These are phyloP conservation scores for Ascosphaera pollenicola DNA, from an alignment of 2,329 filamentous ascomycete genomes.

Conservation along the genomic window DNA sequence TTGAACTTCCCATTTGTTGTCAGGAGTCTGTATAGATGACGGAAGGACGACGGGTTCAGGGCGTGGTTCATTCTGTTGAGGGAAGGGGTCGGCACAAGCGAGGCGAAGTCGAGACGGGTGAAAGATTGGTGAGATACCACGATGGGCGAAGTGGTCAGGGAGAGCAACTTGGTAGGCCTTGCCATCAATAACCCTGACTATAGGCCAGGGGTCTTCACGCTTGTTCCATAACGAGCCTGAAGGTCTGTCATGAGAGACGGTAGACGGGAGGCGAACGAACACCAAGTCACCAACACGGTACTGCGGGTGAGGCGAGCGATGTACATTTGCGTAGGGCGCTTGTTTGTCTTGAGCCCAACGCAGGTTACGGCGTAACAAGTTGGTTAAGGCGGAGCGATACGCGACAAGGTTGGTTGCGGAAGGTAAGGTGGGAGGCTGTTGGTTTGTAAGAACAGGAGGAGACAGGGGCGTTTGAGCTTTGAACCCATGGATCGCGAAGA, in stretches of 20 bases:
- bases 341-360: neutral
- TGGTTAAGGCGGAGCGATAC: neutral
- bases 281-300: constrained; percentile 1
- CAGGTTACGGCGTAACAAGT: neutral
- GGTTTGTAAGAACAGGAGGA: neutral
- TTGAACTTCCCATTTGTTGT: neutral
- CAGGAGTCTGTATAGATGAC: neutral
- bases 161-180: constrained; percentile 1
- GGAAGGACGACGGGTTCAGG: too few relatives aligned
- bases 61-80: neutral
- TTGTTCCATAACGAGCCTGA: too few relatives aligned
- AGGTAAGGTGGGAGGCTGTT: too few relatives aligned
- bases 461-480: neutral
- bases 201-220: too few relatives aligned
- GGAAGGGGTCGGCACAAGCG: neutral
- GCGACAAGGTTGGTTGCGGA: too few relatives aligned
- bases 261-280: too few relatives aligned
- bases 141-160: constrained; percentile 1
- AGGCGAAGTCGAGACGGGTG: neutral
- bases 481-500: constrained; percentile 1
- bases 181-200: neutral
- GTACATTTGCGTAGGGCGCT: neutral
- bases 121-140: too few relatives aligned
- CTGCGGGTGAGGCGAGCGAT: neutral
- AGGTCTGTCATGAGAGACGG: too few relatives aligned